Conservation (phyloP, 495 filamentous ascomycete genomes). For the Hypoxylon lienhwacheense region DNA sequence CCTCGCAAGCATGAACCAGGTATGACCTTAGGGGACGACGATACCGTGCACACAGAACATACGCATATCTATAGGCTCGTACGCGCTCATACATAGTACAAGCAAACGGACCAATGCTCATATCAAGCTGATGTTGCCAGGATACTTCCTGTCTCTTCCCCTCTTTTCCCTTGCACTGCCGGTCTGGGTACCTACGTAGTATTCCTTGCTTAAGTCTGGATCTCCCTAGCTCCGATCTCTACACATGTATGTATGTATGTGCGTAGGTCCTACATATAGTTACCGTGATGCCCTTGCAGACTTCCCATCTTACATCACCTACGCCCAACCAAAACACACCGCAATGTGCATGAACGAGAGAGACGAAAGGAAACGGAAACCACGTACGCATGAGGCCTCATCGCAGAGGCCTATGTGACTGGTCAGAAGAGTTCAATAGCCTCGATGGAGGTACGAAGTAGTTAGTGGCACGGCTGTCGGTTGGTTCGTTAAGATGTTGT, state of each 20-base stretch:
- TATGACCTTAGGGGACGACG: conserved; percentile 17
- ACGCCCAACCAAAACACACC: conserved; percentile 23
- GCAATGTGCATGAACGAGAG: conserved; percentile 29
- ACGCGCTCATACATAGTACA: conserved; percentile 10
- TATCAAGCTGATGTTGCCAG: conserved; percentile 7
- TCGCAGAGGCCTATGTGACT: no score
- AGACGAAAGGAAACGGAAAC: no score
- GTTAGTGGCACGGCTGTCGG: no score
- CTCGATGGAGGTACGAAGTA: conserved; percentile 21
- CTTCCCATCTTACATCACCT: conserved; percentile 29
- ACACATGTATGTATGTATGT: conserved; percentile 1
- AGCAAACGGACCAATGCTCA: conserved; percentile 23
- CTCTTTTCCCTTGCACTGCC: conserved; percentile 17
- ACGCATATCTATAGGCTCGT: conserved; percentile 2
- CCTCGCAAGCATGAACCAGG: conserved; percentile 16
- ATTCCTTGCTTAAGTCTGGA: conserved; percentile 29
- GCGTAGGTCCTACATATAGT: conserved; percentile 1
- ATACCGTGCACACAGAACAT: conserved; percentile 4
- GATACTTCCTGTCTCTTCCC: conserved; percentile 18
- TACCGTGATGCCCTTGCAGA: conserved; percentile 32
- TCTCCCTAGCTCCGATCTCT: conserved; percentile 34
- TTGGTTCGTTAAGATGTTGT: conserved; percentile 27
- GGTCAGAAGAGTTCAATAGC: conserved; percentile 25
- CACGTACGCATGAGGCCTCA: no score
- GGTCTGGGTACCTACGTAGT: no score